Evolutionary conservation across 345 rosid species (phyloP), one percentile per base, ranked within the genome.

Genomic region (Luvunga scandens): DNA sequence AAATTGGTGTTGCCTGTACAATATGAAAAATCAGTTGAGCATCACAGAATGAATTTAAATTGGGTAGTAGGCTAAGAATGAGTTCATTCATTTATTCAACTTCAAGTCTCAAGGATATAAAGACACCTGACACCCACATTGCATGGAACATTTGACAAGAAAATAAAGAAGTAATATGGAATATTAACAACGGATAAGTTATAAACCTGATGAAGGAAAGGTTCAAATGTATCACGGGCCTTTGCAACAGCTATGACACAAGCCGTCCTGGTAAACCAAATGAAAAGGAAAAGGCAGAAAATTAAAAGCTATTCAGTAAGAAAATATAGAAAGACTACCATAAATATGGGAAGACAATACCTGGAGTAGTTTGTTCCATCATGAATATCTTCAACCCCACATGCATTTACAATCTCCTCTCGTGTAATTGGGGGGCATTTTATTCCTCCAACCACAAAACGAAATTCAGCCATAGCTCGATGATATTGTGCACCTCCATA

Each of bases 401-500:
- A 93, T 56, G 98, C 98, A 85, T 95, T 95, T 13, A 92, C 98
- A 74, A 95, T 93, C 83, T 95, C 98, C 86, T 93, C 98, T 22
- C 98, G 87, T 59, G 94, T 91, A 73, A 95, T 91, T 81, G 95
- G 91, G 38, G 97, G 97, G 79, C 98, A 95, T 85, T 95, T 95
- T 75, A 79, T 90, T 74, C 97, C 98, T 79, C 98, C 98, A 66
- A 88, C 97, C 53, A 95, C 87, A 88, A 95, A 92, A 53, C 98
- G 97, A 78, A 93, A 95, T 82, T 95, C 98, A 72, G 98, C 98
- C 98, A 95, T 93, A 80, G 97, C 97, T 62, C 94, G 93, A 79
- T 92, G 98, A 85, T 93, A 95, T 71, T 93, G 98, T 79, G 98
- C 98, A 39, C 98, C 98, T 2, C 98, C 98, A 85, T 95, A 95